Evolutionary conservation across 1,139 yeast species (phyloP).

Genomic region (Pichia sp.): DNA sequence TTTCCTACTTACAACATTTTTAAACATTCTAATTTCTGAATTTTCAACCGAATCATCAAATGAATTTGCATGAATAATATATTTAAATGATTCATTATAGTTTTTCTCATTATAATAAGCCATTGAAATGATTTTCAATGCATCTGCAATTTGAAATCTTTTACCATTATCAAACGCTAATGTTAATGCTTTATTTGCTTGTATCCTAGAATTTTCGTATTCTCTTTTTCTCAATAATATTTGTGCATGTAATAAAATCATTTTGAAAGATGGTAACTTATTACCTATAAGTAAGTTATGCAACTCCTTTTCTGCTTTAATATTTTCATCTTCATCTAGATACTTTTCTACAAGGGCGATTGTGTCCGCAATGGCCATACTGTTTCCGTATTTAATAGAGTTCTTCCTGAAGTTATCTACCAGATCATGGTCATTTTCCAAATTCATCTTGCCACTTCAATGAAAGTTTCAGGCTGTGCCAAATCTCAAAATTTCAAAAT

Average conservation of each 20-base stretch:
- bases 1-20: conserved; percentile 36
- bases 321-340: conserved; percentile 33
- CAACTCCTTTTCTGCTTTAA: conserved; percentile 33
- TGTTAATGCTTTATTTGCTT: conserved; percentile 49
- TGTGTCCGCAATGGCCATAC: conserved; percentile 37
- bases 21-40: conserved; percentile 42
- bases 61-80: conserved; percentile 44
- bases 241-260: conserved; percentile 8
- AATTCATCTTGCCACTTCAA: not conserved
- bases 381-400: not conserved
- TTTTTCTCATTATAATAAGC: conserved; percentile 38
- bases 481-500: no score
- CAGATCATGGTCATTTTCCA: not conserved
- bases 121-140: conserved; percentile 56
- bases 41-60: conserved; percentile 37
- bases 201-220: conserved; percentile 42
- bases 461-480: not conserved
- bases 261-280: conserved; percentile 39
- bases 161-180: conserved; percentile 49
- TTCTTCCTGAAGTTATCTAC: not conserved
- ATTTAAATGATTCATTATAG: conserved; percentile 40
- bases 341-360: conserved; percentile 32
- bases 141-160: conserved; percentile 47
- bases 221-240: conserved; percentile 50
- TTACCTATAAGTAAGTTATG: conserved; percentile 27